Conservation (phyloP, 2,329 filamentous ascomycete species). For the Clarireedia monteithiana region DNA sequence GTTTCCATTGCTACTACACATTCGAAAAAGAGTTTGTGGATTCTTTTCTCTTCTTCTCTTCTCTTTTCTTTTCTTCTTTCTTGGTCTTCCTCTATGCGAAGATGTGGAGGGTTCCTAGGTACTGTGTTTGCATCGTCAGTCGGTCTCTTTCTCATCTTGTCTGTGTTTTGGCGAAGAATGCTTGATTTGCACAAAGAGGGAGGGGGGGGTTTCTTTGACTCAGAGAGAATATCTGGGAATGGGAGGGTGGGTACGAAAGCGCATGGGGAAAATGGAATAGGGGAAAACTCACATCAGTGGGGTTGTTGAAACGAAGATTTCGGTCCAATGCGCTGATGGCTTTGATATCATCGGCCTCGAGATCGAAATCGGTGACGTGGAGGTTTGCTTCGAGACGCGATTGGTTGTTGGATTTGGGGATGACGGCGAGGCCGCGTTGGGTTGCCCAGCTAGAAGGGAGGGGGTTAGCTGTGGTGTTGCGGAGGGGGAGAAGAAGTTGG, state of each 20-base stretch:
- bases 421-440: slow-evolving; percentile 72
- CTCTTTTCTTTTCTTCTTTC: background rate
- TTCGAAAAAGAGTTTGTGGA: too few relatives aligned
- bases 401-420: slow-evolving; percentile 66
- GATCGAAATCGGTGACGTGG: slow-evolving; percentile 56
- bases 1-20: background rate
- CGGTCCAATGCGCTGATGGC: slow-evolving; percentile 58
- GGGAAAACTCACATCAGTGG: slow-evolving; percentile 38
- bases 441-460: slow-evolving; percentile 64
- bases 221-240: too few relatives aligned
- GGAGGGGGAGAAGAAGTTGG: too few relatives aligned
- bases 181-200: too few relatives aligned
- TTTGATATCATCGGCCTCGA: slow-evolving; percentile 58
- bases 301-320: slow-evolving; percentile 70
- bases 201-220: background rate
- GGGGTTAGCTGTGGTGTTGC: background rate
- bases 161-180: too few relatives aligned
- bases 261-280: background rate
- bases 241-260: background rate
- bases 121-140: slow-evolving; percentile 22
- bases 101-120: slow-evolving; percentile 44
- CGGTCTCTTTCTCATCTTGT: too few relatives aligned
- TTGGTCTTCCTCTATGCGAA: slow-evolving; percentile 35
- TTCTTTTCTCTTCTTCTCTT: background rate
- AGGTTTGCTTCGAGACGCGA: slow-evolving; percentile 56